These are phyloP conservation scores for Trichoderma sp. DNA, from an alignment of 2,329 filamentous ascomycete genomes.

Conservation along the genomic window DNA sequence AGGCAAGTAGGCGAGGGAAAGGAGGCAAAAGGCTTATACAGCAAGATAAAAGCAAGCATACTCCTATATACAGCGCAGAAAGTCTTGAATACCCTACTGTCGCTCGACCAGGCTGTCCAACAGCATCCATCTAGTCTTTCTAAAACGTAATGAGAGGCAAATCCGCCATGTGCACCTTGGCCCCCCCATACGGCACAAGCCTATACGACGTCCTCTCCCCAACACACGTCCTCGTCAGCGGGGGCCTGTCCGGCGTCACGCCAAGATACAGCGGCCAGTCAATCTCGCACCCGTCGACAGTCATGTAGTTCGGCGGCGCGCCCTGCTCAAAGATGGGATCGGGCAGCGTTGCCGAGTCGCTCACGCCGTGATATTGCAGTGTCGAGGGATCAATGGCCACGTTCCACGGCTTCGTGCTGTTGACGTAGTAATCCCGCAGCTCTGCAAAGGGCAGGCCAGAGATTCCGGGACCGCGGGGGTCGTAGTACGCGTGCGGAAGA, in stretches of 20 bases:
- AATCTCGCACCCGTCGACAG: slow-evolving; percentile 44
- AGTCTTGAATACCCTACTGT: not conserved
- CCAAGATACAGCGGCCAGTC: slow-evolving; percentile 38
- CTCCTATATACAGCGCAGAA: not conserved
- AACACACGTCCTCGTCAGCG: slow-evolving; percentile 30
- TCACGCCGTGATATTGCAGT: slow-evolving; percentile 34
- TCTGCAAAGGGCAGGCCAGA: slow-evolving; percentile 33
- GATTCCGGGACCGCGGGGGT: slow-evolving; percentile 31
- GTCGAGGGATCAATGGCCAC: slow-evolving; percentile 37
- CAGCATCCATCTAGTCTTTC: not conserved
- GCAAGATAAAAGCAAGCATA: too few relatives aligned
- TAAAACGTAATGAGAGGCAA: slow-evolving; percentile 28
- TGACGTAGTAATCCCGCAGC: slow-evolving; percentile 40
- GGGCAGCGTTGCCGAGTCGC: slow-evolving; percentile 35
- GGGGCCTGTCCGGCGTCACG: slow-evolving; percentile 39
- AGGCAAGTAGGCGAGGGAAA: not conserved
- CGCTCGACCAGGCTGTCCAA: not conserved
- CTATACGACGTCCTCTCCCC: slow-evolving; percentile 39
- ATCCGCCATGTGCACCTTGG: slow-evolving; percentile 49
- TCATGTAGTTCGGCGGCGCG: slow-evolving; percentile 43
- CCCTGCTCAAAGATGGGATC: slow-evolving; percentile 36
- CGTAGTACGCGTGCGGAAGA: slow-evolving; percentile 32
- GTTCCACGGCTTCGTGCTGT: slow-evolving; percentile 38
- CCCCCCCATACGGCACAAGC: slow-evolving; percentile 50
- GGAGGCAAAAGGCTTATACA: not conserved